Evolutionary conservation across 2,329 filamentous ascomycete species (phyloP).

Genomic region (Xylaria sp.): DNA sequence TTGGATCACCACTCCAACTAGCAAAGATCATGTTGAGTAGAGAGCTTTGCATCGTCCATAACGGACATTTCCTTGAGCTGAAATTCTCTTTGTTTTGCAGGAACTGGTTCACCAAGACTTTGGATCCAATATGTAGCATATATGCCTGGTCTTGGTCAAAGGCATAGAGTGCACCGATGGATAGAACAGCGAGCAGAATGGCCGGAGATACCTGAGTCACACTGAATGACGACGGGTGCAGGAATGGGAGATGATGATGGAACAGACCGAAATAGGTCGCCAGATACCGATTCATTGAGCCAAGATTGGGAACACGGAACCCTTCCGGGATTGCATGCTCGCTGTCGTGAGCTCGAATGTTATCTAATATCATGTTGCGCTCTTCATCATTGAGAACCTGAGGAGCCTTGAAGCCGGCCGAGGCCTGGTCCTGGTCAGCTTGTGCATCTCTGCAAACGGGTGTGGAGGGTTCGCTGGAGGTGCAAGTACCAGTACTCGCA

Average conservation of each 20-base stretch:
- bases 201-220: conserved; percentile 83
- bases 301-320: conserved; percentile 84
- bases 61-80: conserved; percentile 93
- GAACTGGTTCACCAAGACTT: conserved; percentile 96
- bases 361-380: conserved; percentile 83
- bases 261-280: conserved; percentile 97
- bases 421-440: conserved; percentile 75
- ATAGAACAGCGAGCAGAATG: conserved; percentile 87
- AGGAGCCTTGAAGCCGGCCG: conserved; percentile 75
- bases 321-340: conserved; percentile 86
- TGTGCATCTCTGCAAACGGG: conserved; percentile 64
- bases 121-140: conserved; percentile 96
- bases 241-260: conserved; percentile 94
- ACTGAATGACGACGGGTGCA: conserved; percentile 91
- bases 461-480: conserved; percentile 25
- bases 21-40: conserved; percentile 98
- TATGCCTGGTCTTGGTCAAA: conserved; percentile 98
- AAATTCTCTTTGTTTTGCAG: conserved; percentile 98
- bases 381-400: conserved; percentile 87
- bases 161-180: conserved; percentile 94
- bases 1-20: conserved; percentile 98
- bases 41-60: conserved; percentile 98
- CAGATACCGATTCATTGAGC: conserved; percentile 88
- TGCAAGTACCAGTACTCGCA: conserved; percentile 69
- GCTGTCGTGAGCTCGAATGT: conserved; percentile 81